Evolutionary conservation across 208 protist species (phyloP).

Genomic region (Vickermania ingenoplastis): DNA sequence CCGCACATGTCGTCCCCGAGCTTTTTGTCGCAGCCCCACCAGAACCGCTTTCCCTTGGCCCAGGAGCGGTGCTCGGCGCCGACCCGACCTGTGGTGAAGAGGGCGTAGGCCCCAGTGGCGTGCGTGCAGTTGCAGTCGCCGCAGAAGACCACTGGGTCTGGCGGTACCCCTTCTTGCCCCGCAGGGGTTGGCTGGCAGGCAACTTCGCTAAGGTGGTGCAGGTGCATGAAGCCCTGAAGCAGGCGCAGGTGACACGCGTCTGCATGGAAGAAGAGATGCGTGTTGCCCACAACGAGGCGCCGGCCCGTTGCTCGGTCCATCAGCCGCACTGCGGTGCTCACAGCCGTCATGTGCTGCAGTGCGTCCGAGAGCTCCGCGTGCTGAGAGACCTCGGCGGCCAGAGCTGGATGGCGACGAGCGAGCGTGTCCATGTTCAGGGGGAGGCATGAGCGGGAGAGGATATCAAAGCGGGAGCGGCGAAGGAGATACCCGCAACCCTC

Average conservation of each 20-base stretch:
- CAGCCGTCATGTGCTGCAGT: slow-evolving; percentile 49
- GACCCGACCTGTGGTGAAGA: slow-evolving; percentile 67
- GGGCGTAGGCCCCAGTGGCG: slow-evolving; percentile 62
- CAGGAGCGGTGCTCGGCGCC: slow-evolving; percentile 60
- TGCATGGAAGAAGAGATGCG: slow-evolving; percentile 88
- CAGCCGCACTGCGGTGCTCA: slow-evolving; percentile 32
- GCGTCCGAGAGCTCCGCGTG: slow-evolving; percentile 58
- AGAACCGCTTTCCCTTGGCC: slow-evolving; percentile 77
- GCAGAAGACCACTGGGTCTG: slow-evolving; percentile 31
- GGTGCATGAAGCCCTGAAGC: slow-evolving; percentile 65
- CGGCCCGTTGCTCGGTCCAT: slow-evolving; percentile 24
- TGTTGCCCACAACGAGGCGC: slow-evolving; percentile 77
- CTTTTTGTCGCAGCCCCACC: slow-evolving; percentile 71
- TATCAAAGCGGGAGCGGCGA: slow-evolving; percentile 32
- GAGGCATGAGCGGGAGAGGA: slow-evolving; percentile 20
- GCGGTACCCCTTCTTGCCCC: not conserved
- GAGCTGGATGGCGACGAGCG: slow-evolving; percentile 14
- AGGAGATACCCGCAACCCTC: slow-evolving; percentile 74
- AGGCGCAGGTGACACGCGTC: slow-evolving; percentile 85
- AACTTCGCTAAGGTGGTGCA: slow-evolving; percentile 12
- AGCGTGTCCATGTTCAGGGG: slow-evolving; percentile 62
- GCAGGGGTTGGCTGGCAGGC: too few species aligned
- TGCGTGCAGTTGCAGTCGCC: slow-evolving; percentile 88
- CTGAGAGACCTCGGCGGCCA: slow-evolving; percentile 24
- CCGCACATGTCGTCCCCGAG: slow-evolving; percentile 32